Percentiles rank a stretch among this genome's conserved stretches.
phyloP scores from a whole-genome alignment of 495 filamentous ascomycete species.

The Penicillium herquei region DNA sequence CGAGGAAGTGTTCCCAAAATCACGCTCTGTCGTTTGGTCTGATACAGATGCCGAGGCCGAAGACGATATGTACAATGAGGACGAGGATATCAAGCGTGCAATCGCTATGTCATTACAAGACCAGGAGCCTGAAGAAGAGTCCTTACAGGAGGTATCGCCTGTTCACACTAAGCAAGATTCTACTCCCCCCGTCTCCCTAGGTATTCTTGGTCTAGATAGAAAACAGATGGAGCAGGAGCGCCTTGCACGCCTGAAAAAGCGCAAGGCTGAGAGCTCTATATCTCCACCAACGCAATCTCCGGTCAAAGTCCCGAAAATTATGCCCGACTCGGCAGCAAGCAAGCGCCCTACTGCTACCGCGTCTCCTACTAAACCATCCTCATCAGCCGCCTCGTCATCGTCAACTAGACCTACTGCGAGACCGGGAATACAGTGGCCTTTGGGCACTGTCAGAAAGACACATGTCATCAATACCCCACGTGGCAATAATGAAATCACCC shows the following conservation, averaged over 20 bases:
- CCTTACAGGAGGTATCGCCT: background rate
- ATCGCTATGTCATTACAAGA: slow-evolving; percentile 52
- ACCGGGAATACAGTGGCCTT: slow-evolving; percentile 58
- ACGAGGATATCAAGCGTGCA: slow-evolving; percentile 50
- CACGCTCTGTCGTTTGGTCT: slow-evolving; percentile 34
- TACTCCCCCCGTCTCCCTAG: background rate
- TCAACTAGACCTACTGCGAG: slow-evolving; percentile 18
- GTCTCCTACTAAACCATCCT: background rate
- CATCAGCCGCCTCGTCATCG: background rate
- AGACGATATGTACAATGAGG: slow-evolving; percentile 18
- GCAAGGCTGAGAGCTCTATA: background rate
- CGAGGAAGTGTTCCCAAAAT: slow-evolving; percentile 30
- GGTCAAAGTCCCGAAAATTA: slow-evolving; percentile 6
- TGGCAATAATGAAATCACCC: slow-evolving; percentile 70
- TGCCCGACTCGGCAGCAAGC: background rate
- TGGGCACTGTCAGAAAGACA: slow-evolving; percentile 80
- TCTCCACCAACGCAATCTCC: background rate
- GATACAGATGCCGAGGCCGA: slow-evolving; percentile 29
- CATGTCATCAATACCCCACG: slow-evolving; percentile 60
- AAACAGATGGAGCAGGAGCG: slow-evolving; percentile 87
- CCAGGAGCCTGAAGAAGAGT: background rate
- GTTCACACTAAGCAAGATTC: background rate
- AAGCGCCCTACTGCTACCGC: background rate
- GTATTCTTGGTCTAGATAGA: slow-evolving; percentile 60
- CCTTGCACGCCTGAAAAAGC: slow-evolving; percentile 55